phyloP scores from a whole-genome alignment of 2,329 filamentous ascomycete species.

The Fusarium pilosicola region DNA sequence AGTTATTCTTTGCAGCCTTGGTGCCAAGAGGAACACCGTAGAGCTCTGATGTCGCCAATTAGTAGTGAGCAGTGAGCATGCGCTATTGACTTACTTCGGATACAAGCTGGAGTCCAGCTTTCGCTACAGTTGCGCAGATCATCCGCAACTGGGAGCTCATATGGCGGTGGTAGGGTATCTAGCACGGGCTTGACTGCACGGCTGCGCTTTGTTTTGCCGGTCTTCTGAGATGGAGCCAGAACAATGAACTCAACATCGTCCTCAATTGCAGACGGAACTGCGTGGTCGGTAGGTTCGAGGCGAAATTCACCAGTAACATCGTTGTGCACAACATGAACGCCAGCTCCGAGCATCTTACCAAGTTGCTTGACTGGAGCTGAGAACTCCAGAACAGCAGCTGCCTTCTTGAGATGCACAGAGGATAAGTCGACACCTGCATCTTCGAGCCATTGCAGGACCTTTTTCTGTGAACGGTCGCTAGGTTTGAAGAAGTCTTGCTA shows the following conservation, averaged over 20 bases:
- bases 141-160: not conserved
- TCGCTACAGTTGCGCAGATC: not conserved
- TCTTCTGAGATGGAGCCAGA: not conserved
- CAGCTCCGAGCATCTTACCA: not conserved
- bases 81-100: slow-evolving; percentile 7
- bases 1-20: not conserved
- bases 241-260: not conserved
- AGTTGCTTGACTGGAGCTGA: not conserved
- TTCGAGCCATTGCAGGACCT: not conserved
- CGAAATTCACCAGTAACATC: not conserved
- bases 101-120: slow-evolving; percentile 7
- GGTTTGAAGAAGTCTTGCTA: not conserved
- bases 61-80: too few species aligned
- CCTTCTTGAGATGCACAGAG: not conserved
- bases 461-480: not conserved
- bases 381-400: not conserved
- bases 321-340: not conserved
- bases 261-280: not conserved
- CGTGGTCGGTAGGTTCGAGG: not conserved
- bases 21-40: not conserved
- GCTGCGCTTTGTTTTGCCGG: not conserved
- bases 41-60: not conserved
- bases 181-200: not conserved
- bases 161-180: not conserved
- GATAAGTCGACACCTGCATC: not conserved